A percentile compares a stretch with the other conserved stretches of the same genome.
phyloP scores from a whole-genome alignment of 2,329 filamentous ascomycete genomes.

The Colletotrichum sidae region DNA sequence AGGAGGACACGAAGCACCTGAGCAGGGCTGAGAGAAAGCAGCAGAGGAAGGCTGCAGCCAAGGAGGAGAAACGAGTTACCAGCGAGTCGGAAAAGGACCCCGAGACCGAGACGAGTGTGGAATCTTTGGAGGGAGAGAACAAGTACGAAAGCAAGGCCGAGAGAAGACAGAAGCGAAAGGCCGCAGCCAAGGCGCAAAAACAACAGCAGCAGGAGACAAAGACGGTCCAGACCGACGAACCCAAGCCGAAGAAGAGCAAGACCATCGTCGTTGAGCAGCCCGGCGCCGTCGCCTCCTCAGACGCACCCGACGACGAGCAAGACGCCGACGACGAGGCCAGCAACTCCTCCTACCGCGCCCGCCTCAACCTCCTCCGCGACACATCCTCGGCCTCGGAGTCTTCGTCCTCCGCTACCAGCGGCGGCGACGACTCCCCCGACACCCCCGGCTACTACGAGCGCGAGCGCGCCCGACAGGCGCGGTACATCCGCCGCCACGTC shows the following conservation, averaged over 20 bases:
- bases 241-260: constrained; percentile 8
- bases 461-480: constrained; percentile 42
- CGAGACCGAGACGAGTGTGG: background rate
- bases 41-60: background rate
- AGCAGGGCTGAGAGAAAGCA: constrained; percentile 10
- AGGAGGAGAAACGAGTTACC: background rate
- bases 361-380: constrained; percentile 42
- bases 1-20: constrained; percentile 5
- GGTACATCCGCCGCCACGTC: constrained; percentile 48
- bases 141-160: no score
- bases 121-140: no score
- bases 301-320: constrained; percentile 12
- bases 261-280: no score
- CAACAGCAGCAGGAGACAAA: no score
- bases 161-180: no score
- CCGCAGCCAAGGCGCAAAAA: no score
- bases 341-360: constrained; percentile 13
- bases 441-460: constrained; percentile 21
- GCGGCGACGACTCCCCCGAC: constrained; percentile 33
- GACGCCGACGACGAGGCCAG: constrained; percentile 32
- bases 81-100: background rate
- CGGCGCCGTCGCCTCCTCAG: no score
- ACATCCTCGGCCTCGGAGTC: constrained; percentile 42
- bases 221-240: background rate
- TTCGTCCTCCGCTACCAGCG: constrained; percentile 33